phyloP scores from a whole-genome alignment of 2,329 filamentous ascomycete genomes.

The Nakataea oryzae region DNA sequence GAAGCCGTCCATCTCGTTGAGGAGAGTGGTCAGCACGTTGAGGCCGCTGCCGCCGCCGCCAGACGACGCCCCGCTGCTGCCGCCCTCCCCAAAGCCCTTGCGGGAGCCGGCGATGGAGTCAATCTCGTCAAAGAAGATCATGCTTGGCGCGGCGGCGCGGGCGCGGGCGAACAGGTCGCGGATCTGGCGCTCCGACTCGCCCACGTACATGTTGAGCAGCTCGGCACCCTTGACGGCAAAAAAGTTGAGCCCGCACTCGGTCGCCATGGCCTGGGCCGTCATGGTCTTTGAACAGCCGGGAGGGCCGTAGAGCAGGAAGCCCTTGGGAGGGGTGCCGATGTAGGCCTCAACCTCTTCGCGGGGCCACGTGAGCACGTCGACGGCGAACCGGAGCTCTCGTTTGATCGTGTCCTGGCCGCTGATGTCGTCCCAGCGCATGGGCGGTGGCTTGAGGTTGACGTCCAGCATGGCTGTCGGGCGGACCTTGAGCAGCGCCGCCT shows the following conservation, averaged over 20 bases:
- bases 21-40: constrained; percentile 78
- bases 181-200: constrained; percentile 80
- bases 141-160: constrained; percentile 73
- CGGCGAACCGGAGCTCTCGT: constrained; percentile 40
- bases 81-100: constrained; percentile 25
- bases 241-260: constrained; percentile 86
- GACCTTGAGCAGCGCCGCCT: constrained; percentile 56
- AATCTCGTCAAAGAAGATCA: constrained; percentile 97
- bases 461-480: constrained; percentile 80
- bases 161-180: constrained; percentile 81
- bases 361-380: constrained; percentile 23
- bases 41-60: constrained; percentile 38
- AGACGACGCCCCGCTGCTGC: constrained; percentile 24
- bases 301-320: constrained; percentile 81
- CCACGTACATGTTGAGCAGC: constrained; percentile 92
- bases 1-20: constrained; percentile 95
- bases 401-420: constrained; percentile 76
- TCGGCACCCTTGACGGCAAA: constrained; percentile 90
- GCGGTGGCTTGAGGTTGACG: constrained; percentile 79
- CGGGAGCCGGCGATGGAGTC: constrained; percentile 64
- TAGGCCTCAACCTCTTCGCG: constrained; percentile 21
- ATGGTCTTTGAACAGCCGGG: constrained; percentile 94
- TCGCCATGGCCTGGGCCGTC: constrained; percentile 82
- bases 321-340: constrained; percentile 54
- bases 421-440: constrained; percentile 77